Percentiles rank a stretch among this genome's conserved stretches.
Conservation (phyloP, 2,329 filamentous ascomycete species). For the Meredithiella fracta region DNA sequence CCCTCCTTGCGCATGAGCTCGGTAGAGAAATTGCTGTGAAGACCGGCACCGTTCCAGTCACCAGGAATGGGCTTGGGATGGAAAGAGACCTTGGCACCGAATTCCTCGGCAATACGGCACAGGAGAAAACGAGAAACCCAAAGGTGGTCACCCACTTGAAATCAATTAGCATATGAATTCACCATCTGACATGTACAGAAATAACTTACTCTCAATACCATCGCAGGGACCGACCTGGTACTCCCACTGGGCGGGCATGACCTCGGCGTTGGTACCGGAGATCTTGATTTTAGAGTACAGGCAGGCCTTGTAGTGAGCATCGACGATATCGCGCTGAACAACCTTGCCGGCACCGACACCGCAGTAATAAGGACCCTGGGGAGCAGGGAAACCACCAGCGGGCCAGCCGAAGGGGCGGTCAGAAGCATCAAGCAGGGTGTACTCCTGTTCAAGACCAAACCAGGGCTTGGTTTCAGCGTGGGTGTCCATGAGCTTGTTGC, state of each 20-base stretch:
- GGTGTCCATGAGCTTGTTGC: conserved; percentile 73
- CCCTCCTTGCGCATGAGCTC: conserved; percentile 76
- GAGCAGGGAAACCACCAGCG: conserved; percentile 66
- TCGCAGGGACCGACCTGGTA: conserved; percentile 74
- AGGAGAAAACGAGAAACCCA: conserved; percentile 77
- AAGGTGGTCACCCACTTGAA: conserved; percentile 76
- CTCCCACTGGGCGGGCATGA: conserved; percentile 97
- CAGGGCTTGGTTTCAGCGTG: conserved; percentile 73
- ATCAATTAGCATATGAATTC: conserved; percentile 17
- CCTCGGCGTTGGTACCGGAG: conserved; percentile 96
- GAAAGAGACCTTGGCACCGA: conserved; percentile 88
- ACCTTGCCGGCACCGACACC: conserved; percentile 96
- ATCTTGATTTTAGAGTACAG: conserved; percentile 77
- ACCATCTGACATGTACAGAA: not conserved
- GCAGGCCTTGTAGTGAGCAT: conserved; percentile 47
- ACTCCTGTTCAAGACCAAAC: conserved; percentile 98
- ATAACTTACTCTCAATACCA: conserved; percentile 59
- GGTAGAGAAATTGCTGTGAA: conserved; percentile 89
- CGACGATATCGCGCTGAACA: conserved; percentile 93
- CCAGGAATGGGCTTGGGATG: conserved; percentile 90
- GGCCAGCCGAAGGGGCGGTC: conserved; percentile 71
- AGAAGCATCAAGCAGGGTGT: conserved; percentile 59
- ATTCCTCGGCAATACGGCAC: conserved; percentile 84
- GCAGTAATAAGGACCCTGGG: conserved; percentile 78
- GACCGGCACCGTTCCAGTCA: conserved; percentile 85